phyloP scores from a whole-genome alignment of 1,284 basidiomycete genomes.

The Rhodotorula mucilaginosa region DNA sequence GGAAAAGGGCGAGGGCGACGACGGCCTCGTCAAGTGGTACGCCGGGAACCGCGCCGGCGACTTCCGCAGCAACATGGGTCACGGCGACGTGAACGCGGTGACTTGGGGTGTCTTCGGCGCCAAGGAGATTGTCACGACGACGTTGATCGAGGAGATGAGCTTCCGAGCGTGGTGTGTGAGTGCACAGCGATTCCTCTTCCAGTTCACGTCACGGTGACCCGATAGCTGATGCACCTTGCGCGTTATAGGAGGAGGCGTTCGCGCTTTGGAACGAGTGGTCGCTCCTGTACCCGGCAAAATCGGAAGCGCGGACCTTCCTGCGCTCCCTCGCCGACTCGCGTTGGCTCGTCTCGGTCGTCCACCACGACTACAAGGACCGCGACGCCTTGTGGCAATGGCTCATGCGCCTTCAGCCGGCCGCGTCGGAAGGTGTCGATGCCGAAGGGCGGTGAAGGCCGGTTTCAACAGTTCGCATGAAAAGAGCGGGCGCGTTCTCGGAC shows the following conservation, averaged over 20 bases:
- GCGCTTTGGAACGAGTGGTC: constrained; percentile 96
- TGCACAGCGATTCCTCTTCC: constrained; percentile 6
- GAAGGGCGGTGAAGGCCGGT: background rate
- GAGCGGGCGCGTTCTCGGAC: background rate
- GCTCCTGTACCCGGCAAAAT: constrained; percentile 73
- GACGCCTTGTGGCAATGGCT: constrained; percentile 85
- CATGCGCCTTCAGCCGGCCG: constrained; percentile 48
- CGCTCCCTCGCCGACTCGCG: constrained; percentile 67
- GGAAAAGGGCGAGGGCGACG: constrained; percentile 31
- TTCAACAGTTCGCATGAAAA: background rate
- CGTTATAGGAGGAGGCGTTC: constrained; percentile 84
- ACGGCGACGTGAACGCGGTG: constrained; percentile 52
- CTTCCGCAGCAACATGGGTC: constrained; percentile 48
- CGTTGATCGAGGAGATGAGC: constrained; percentile 52
- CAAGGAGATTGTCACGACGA: constrained; percentile 53
- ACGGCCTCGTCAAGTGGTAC: constrained; percentile 53
- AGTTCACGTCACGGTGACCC: background rate
- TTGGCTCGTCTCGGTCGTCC: constrained; percentile 91
- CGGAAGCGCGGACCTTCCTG: constrained; percentile 69
- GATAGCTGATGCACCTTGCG: constrained; percentile 9
- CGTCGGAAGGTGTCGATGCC: background rate
- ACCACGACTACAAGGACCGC: constrained; percentile 85
- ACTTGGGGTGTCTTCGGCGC: constrained; percentile 54
- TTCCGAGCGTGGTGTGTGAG: constrained; percentile 61
- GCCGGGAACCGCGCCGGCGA: constrained; percentile 65